Percentiles rank a stretch among this genome's conserved stretches.
Evolutionary conservation across 2,329 filamentous ascomycete species (phyloP).

Genomic region (Pseudogymnoascus pannorum): DNA sequence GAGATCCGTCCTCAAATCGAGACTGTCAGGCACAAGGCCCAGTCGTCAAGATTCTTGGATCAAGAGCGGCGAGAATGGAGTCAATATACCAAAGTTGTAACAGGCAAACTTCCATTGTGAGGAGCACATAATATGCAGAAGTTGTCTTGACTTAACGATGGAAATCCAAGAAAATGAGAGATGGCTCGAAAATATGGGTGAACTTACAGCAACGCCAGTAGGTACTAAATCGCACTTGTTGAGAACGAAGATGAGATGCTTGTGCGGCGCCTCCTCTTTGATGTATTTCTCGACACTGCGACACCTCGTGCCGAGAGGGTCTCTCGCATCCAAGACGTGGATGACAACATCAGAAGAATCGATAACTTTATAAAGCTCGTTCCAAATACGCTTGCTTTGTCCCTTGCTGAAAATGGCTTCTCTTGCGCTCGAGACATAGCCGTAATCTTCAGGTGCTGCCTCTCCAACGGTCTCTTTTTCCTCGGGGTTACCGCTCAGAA

Average conservation of each 20-base stretch:
- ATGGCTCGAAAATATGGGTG: slow-evolving; percentile 13
- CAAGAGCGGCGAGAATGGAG: slow-evolving; percentile 55
- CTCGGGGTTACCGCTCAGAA: slow-evolving; percentile 62
- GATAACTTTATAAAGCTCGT: slow-evolving; percentile 91
- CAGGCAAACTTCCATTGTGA: slow-evolving; percentile 76
- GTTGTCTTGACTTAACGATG: slow-evolving; percentile 83
- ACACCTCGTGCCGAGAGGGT: slow-evolving; percentile 85
- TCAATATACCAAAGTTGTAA: slow-evolving; percentile 99
- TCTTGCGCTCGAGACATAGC: slow-evolving; percentile 54
- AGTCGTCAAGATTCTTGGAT: slow-evolving; percentile 32
- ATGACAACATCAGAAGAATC: slow-evolving; percentile 94
- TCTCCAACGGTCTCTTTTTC: slow-evolving; percentile 39
- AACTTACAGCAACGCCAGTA: slow-evolving; percentile 88
- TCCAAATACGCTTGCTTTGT: slow-evolving; percentile 93
- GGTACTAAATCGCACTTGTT: slow-evolving; percentile 94
- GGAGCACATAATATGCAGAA: slow-evolving; percentile 52
- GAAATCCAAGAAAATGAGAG: slow-evolving; percentile 19
- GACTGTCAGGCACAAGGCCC: background rate
- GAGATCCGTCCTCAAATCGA: slow-evolving; percentile 40
- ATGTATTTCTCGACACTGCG: slow-evolving; percentile 89
- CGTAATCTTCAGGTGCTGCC: slow-evolving; percentile 33
- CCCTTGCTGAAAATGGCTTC: slow-evolving; percentile 92
- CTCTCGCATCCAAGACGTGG: slow-evolving; percentile 86
- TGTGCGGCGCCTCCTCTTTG: slow-evolving; percentile 86
- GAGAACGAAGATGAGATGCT: slow-evolving; percentile 82